These are phyloP conservation scores for Backusella westeae DNA, from an alignment of 192 early-diverging fungal species.

Conservation along the genomic window DNA sequence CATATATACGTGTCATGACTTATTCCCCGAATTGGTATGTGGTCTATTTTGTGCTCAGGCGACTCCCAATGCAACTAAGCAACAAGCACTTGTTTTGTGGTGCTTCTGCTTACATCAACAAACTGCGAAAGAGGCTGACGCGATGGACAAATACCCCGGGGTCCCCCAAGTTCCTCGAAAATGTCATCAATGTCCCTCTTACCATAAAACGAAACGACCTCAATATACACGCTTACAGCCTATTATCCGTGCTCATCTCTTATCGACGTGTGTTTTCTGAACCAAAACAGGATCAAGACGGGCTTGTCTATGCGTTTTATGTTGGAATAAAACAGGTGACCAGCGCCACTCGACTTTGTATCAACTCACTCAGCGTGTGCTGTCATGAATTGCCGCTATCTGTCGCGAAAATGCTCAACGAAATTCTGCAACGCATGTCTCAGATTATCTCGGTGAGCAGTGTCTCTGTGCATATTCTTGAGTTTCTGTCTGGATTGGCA, in stretches of 20 bases:
- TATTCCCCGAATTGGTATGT: constrained; percentile 72
- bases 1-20: constrained; percentile 57
- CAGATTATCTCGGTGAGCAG: constrained; percentile 77
- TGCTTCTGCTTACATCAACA: constrained; percentile 50
- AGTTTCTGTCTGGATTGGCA: constrained; percentile 89
- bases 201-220: constrained; percentile 65
- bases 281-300: constrained; percentile 56
- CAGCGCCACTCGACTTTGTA: constrained; percentile 71
- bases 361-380: constrained; percentile 77
- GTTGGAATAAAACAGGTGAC: constrained; percentile 70
- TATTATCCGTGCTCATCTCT: constrained; percentile 64
- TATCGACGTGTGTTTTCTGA: constrained; percentile 67
- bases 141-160: constrained; percentile 44
- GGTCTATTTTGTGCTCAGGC: constrained; percentile 63
- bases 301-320: constrained; percentile 70
- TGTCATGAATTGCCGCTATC: constrained; percentile 80
- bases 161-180: constrained; percentile 51
- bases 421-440: constrained; percentile 71
- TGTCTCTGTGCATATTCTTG: constrained; percentile 83
- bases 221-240: constrained; percentile 56
- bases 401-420: constrained; percentile 70
- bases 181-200: constrained; percentile 55
- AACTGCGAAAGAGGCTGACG: constrained; percentile 51
- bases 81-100: constrained; percentile 74
- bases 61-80: constrained; percentile 66